phyloP scores from a whole-genome alignment of 2,329 filamentous ascomycete species.

The Aspergillus proliferans region DNA sequence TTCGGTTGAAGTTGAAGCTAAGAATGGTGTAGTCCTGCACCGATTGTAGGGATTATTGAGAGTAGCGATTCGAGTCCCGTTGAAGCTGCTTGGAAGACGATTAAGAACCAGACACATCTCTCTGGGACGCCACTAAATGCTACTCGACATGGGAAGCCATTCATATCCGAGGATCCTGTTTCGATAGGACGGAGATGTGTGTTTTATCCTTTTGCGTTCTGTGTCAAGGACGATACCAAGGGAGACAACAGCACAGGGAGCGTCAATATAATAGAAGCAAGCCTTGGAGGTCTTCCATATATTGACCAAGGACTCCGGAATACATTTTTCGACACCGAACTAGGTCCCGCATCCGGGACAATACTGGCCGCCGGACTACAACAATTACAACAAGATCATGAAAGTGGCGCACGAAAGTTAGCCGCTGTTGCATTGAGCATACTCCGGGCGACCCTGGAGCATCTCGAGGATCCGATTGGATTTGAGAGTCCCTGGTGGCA shows the following conservation, averaged over 20 bases:
- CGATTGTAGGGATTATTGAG: not conserved
- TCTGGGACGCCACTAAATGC: not conserved
- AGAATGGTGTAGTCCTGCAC: not conserved
- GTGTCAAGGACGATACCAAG: not conserved
- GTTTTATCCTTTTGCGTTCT: not conserved
- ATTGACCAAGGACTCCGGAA: not conserved
- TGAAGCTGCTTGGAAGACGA: not conserved
- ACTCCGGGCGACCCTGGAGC: not conserved
- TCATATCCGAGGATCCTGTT: not conserved
- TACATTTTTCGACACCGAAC: not conserved
- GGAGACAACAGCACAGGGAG: too few species aligned
- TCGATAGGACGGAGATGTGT: not conserved
- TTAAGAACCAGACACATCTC: not conserved
- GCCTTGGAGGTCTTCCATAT: not conserved
- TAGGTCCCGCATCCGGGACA: not conserved
- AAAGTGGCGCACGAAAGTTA: not conserved
- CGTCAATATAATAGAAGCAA: not conserved
- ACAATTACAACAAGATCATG: not conserved
- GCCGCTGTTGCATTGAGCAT: not conserved
- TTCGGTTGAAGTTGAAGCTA: not conserved
- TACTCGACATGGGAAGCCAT: not conserved
- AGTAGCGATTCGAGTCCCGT: not conserved
- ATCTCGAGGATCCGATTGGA: not conserved
- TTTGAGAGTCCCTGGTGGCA: not conserved
- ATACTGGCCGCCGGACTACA: not conserved